Percentiles rank a stretch among this genome's conserved stretches.
Conservation (phyloP, 345 rosid genomes). For the Lepidium sativum region DNA sequence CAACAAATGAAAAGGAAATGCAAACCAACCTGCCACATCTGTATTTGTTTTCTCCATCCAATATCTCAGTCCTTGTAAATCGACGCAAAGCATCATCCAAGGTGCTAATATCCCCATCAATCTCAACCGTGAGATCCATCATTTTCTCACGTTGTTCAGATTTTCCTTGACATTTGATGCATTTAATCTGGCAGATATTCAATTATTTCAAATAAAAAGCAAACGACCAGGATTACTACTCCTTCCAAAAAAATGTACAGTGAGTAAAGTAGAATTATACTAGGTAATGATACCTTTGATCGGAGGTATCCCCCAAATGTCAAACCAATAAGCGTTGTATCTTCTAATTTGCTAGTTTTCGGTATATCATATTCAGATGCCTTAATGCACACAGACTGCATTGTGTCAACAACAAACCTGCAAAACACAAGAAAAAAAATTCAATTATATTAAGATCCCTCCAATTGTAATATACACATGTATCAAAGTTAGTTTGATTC, state of each 20-base stretch:
- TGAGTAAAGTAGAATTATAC: background rate
- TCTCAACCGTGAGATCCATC: conserved; percentile 98
- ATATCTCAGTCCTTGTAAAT: conserved; percentile 74
- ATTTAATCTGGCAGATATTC: conserved; percentile 51
- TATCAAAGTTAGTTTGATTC: background rate
- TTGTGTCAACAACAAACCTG: conserved; percentile 81
- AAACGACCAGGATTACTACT: conserved; percentile 5
- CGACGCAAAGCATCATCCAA: conserved; percentile 87
- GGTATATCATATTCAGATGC: conserved; percentile 39
- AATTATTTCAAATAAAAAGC: background rate
- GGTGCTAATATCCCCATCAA: conserved; percentile 75
- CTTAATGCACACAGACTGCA: conserved; percentile 84
- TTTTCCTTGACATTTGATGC: conserved; percentile 80
- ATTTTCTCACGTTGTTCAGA: conserved; percentile 84
- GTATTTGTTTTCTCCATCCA: conserved; percentile 98
- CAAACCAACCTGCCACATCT: conserved; percentile 68
- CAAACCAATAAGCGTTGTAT: conserved; percentile 72
- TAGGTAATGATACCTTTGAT: conserved; percentile 55
- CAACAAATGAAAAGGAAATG: conserved; percentile 4
- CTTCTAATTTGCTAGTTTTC: conserved; percentile 49
- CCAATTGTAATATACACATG: background rate
- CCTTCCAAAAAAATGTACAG: background rate
- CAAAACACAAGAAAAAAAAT: conserved; percentile 3
- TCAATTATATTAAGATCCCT: background rate
- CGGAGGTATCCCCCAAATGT: conserved; percentile 96